These are phyloP conservation scores for Zychaea mexicana DNA, from an alignment of 371 early-diverging fungal species.

Conservation along the genomic window DNA sequence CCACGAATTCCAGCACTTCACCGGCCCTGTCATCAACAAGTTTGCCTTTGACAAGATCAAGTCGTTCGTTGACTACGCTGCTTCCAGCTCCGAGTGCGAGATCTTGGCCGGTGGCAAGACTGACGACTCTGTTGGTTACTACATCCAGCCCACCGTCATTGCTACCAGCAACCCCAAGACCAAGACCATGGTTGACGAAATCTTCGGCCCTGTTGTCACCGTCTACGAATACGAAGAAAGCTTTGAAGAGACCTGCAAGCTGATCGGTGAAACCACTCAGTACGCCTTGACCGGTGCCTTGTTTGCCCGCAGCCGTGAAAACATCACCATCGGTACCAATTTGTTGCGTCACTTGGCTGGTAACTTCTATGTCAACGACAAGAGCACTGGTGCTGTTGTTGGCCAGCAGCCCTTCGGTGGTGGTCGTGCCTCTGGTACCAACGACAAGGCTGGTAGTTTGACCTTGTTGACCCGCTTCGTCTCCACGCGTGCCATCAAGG, in stretches of 20 bases:
- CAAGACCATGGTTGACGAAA: conserved; percentile 92
- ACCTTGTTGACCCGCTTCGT: conserved; percentile 77
- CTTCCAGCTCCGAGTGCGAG: conserved; percentile 61
- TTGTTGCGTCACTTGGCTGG: conserved; percentile 90
- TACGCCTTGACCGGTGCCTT: conserved; percentile 92
- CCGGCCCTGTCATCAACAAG: conserved; percentile 86
- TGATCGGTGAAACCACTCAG: conserved; percentile 78
- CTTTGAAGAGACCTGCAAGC: conserved; percentile 71
- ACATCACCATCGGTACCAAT: conserved; percentile 74
- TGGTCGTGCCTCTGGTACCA: conserved; percentile 93
- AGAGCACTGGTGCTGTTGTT: conserved; percentile 97
- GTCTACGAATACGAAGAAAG: conserved; percentile 89
- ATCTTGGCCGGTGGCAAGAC: conserved; percentile 83
- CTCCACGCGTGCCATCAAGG: conserved; percentile 95
- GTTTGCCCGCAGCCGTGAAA: conserved; percentile 89
- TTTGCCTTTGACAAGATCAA: conserved; percentile 94
- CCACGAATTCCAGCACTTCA: conserved; percentile 80
- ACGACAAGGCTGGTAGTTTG: conserved; percentile 95
- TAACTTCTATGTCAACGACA: conserved; percentile 99
- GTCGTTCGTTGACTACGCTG: conserved; percentile 82
- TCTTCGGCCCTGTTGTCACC: conserved; percentile 98
- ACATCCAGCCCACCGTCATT: conserved; percentile 90
- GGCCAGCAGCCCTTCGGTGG: conserved; percentile 99
- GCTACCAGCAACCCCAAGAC: conserved; percentile 83
- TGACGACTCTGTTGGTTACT: conserved; percentile 90